Evolutionary conservation across 768 basidiomycete species (phyloP).

Genomic region (Auricularia cornea): DNA sequence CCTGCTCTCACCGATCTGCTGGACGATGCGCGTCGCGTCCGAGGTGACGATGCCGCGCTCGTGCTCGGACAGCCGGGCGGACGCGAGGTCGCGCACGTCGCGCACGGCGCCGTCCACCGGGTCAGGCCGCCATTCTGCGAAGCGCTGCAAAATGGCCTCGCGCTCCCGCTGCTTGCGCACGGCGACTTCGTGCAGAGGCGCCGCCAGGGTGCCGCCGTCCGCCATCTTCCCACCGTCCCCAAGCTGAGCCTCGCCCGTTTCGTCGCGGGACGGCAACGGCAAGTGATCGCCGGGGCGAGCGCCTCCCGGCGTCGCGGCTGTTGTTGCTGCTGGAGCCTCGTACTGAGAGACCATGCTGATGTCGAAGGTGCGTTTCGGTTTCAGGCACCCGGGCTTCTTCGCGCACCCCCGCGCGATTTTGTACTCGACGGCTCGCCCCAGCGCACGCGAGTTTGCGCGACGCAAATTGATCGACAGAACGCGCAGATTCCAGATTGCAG

Average conservation of each 20-base stretch:
- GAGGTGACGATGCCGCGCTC: constrained; percentile 26
- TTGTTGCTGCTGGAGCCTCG: neutral
- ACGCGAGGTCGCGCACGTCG: constrained; percentile 23
- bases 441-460: too few species aligned
- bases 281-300: neutral
- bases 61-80: constrained; percentile 19
- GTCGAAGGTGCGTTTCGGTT: too few species aligned
- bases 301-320: neutral
- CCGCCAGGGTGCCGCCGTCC: neutral
- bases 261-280: neutral
- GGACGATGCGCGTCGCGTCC: constrained; percentile 28
- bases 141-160: constrained; percentile 16
- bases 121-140: constrained; percentile 19
- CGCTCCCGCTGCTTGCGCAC: constrained; percentile 14
- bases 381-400: too few species aligned
- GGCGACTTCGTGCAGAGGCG: neutral
- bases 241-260: too few species aligned
- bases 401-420: too few species aligned
- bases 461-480: too few species aligned
- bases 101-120: constrained; percentile 4
- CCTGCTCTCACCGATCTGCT: constrained; percentile 20
- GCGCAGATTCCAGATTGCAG: too few species aligned
- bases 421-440: too few species aligned
- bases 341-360: too few species aligned
- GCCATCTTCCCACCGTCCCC: too few species aligned